Percentiles rank a stretch among this genome's conserved stretches.
Evolutionary conservation across 495 filamentous ascomycete species (phyloP).

Genomic region (Xylaria castorea): DNA sequence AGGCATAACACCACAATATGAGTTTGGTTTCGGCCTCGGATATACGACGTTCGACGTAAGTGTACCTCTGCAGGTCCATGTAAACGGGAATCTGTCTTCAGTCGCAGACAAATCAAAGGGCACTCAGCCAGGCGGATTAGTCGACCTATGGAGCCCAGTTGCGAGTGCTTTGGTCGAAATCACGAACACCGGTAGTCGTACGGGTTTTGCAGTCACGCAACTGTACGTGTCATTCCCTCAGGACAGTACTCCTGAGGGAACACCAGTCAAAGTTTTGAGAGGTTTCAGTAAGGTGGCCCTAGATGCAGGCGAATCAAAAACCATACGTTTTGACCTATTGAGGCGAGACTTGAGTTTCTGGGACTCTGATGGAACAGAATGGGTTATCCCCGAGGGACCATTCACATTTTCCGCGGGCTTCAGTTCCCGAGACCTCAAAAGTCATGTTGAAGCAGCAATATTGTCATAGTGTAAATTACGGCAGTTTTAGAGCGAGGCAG

Average conservation of each 20-base stretch:
- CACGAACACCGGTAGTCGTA: conserved; percentile 68
- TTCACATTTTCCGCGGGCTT: conserved; percentile 42
- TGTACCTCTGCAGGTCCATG: conserved; percentile 44
- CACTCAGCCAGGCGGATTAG: conserved; percentile 68
- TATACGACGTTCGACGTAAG: conserved; percentile 77
- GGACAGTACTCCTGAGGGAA: conserved; percentile 44
- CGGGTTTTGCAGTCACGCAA: conserved; percentile 65
- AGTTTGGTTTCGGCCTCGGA: conserved; percentile 80
- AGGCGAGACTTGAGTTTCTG: conserved; percentile 70
- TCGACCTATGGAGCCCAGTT: conserved; percentile 70
- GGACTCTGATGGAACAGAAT: conserved; percentile 54
- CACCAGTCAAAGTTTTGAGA: conserved; percentile 63
- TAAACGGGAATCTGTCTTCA: background rate
- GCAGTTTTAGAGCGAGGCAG: too few relatives aligned
- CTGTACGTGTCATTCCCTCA: conserved; percentile 62
- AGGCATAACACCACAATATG: conserved; percentile 69
- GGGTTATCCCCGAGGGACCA: conserved; percentile 57
- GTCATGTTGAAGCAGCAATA: too few relatives aligned
- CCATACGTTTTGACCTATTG: conserved; percentile 55
- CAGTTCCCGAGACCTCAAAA: background rate
- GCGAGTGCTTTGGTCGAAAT: conserved; percentile 62
- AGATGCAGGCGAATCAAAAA: conserved; percentile 45
- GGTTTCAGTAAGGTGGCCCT: conserved; percentile 63
- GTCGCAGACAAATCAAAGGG: conserved; percentile 26
- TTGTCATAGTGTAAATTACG: too few relatives aligned